These are phyloP conservation scores for Camellia lanceoleosa DNA, from an alignment of 148 eudicot species.

Conservation along the genomic window DNA sequence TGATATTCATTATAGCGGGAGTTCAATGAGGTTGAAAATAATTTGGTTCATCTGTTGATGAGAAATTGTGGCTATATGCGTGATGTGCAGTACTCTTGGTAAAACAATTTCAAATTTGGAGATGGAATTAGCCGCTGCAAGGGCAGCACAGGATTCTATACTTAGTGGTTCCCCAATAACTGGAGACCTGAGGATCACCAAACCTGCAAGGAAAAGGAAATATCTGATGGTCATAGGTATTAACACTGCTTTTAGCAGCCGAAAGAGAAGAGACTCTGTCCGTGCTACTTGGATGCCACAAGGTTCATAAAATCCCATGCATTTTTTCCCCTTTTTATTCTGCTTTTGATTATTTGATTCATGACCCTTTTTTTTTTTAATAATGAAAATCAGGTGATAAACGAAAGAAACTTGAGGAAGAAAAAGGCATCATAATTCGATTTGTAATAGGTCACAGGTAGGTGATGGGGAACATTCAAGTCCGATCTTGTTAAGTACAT, in stretches of 20 bases:
- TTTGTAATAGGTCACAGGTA: constrained; percentile 97
- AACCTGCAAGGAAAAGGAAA: constrained; percentile 55
- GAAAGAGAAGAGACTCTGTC: constrained; percentile 89
- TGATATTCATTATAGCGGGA: background rate
- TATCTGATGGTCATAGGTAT: constrained; percentile 84
- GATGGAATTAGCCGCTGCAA: constrained; percentile 94
- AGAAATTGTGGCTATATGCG: constrained; percentile 2
- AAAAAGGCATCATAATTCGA: constrained; percentile 79
- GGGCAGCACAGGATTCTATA: constrained; percentile 78
- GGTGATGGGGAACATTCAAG: background rate
- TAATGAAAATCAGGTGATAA: constrained; percentile 54
- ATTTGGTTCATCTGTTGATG: background rate
- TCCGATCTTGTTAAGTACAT: background rate
- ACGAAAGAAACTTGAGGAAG: constrained; percentile 77
- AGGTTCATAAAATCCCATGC: constrained; percentile 41
- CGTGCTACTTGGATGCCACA: constrained; percentile 98
- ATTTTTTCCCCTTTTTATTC: background rate
- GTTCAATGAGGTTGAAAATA: constrained; percentile 1
- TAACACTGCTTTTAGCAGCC: constrained; percentile 91
- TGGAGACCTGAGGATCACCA: constrained; percentile 32
- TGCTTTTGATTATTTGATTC: background rate
- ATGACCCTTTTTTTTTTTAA: too few species aligned
- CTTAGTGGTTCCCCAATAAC: constrained; percentile 64
- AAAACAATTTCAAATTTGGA: constrained; percentile 83
- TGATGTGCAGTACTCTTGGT: constrained; percentile 58